phyloP scores from a whole-genome alignment of 2,329 filamentous ascomycete genomes.

The Colletotrichum sp. region DNA sequence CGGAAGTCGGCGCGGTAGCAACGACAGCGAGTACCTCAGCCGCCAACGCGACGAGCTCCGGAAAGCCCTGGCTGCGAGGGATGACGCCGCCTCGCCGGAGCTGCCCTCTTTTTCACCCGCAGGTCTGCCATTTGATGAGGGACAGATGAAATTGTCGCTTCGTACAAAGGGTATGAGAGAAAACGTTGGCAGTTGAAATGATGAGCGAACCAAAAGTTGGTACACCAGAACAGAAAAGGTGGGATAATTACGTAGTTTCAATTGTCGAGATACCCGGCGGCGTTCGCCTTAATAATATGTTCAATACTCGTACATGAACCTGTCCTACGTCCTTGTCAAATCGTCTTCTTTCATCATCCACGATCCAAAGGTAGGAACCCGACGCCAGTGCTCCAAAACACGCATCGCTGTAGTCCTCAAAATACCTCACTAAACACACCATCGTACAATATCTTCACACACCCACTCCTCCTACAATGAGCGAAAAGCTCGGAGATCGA shows the following conservation, averaged over 20 bases:
- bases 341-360: not conserved
- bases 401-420: not conserved
- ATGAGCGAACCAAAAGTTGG: not conserved
- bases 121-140: constrained; percentile 51
- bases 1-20: constrained; percentile 46
- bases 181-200: constrained; percentile 30
- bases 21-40: constrained; percentile 44
- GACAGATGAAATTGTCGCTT: constrained; percentile 51
- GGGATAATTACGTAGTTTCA: constrained; percentile 1
- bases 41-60: constrained; percentile 47
- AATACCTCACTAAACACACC: not conserved
- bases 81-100: constrained; percentile 22
- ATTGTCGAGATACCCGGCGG: constrained; percentile 17
- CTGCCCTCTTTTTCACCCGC: constrained; percentile 11
- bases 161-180: constrained; percentile 62
- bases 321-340: not conserved
- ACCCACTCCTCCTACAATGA: not conserved
- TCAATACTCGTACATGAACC: not conserved
- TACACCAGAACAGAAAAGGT: not conserved
- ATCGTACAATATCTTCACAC: not conserved
- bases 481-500: not conserved
- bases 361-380: not conserved
- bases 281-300: not conserved
- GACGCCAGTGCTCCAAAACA: not conserved
- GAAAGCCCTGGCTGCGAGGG: constrained; percentile 31